Evolutionary conservation across 202 grass and related monocot genomes (phyloP).

Genomic region (Zizania palustris): DNA sequence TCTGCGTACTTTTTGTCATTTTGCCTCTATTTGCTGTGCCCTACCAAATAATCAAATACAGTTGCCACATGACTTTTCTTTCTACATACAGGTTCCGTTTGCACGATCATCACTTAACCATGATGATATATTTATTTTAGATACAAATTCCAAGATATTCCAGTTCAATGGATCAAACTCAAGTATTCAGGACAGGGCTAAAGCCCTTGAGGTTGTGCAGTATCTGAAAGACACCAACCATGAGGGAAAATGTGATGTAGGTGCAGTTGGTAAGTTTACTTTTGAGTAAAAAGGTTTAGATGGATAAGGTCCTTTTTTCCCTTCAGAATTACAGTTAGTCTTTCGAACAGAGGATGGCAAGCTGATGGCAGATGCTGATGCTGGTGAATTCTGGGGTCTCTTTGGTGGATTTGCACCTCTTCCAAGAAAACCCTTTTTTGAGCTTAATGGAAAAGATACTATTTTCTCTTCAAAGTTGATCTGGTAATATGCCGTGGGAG

Average conservation of each 20-base stretch:
- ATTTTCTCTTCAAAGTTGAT: slow-evolving; percentile 60
- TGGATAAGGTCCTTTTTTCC: slow-evolving; percentile 12
- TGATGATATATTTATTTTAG: slow-evolving; percentile 99
- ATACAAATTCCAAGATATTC: slow-evolving; percentile 95
- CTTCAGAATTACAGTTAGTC: slow-evolving; percentile 39
- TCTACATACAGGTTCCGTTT: slow-evolving; percentile 72
- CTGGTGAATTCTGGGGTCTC: slow-evolving; percentile 94
- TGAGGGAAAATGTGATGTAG: slow-evolving; percentile 90
- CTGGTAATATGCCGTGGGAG: slow-evolving; percentile 57
- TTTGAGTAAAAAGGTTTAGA: slow-evolving; percentile 27
- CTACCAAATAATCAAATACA: slow-evolving; percentile 25
- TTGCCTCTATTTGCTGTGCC: slow-evolving; percentile 1
- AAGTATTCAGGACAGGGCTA: slow-evolving; percentile 99
- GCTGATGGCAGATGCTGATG: slow-evolving; percentile 89
- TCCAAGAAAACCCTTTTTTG: slow-evolving; percentile 77
- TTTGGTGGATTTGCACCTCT: slow-evolving; percentile 98
- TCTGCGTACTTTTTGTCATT: slow-evolving; percentile 9
- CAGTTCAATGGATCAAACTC: slow-evolving; percentile 98
- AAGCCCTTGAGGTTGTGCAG: slow-evolving; percentile 98
- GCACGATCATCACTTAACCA: slow-evolving; percentile 93
- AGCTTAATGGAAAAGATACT: slow-evolving; percentile 65
- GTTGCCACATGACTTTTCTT: slow-evolving; percentile 33
- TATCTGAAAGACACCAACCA: slow-evolving; percentile 98
- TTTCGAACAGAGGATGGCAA: slow-evolving; percentile 81
- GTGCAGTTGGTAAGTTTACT: slow-evolving; percentile 78